These are phyloP conservation scores for Massariosphaeria phaeospora DNA, from an alignment of 495 filamentous ascomycete genomes.

Conservation along the genomic window DNA sequence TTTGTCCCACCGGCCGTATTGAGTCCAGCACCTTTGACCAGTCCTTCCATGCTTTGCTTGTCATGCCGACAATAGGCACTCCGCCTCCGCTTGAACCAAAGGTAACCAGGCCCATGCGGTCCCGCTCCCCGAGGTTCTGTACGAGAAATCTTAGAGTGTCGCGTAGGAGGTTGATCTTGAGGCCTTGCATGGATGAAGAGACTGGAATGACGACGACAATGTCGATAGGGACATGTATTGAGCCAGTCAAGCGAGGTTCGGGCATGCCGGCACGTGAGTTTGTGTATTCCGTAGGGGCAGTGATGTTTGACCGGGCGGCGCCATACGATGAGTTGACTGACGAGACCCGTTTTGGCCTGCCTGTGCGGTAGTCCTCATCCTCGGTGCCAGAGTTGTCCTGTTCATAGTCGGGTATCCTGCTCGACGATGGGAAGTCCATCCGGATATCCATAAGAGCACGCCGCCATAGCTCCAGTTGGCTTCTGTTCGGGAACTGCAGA, in stretches of 20 bases:
- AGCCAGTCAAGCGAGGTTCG: slow-evolving; percentile 52
- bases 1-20: slow-evolving; percentile 90
- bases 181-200: slow-evolving; percentile 96
- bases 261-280: slow-evolving; percentile 47
- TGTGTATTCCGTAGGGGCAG: slow-evolving; percentile 77
- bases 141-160: slow-evolving; percentile 93
- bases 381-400: slow-evolving; percentile 76
- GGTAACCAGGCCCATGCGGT: slow-evolving; percentile 95
- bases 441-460: slow-evolving; percentile 83
- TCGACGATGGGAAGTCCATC: slow-evolving; percentile 50
- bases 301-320: slow-evolving; percentile 67
- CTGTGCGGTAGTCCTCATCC: slow-evolving; percentile 82
- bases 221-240: slow-evolving; percentile 88
- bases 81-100: slow-evolving; percentile 94
- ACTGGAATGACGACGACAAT: slow-evolving; percentile 96
- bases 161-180: slow-evolving; percentile 94
- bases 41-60: slow-evolving; percentile 85
- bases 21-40: slow-evolving; percentile 85
- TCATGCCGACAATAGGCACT: slow-evolving; percentile 95
- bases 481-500: slow-evolving; percentile 79
- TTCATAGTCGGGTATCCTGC: slow-evolving; percentile 59
- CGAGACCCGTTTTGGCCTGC: slow-evolving; percentile 65
- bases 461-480: slow-evolving; percentile 86
- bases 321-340: slow-evolving; percentile 86
- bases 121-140: slow-evolving; percentile 81